Conservation (phyloP, 352 stramenopile genomes). For the Globisporangium uncinulatum region DNA sequence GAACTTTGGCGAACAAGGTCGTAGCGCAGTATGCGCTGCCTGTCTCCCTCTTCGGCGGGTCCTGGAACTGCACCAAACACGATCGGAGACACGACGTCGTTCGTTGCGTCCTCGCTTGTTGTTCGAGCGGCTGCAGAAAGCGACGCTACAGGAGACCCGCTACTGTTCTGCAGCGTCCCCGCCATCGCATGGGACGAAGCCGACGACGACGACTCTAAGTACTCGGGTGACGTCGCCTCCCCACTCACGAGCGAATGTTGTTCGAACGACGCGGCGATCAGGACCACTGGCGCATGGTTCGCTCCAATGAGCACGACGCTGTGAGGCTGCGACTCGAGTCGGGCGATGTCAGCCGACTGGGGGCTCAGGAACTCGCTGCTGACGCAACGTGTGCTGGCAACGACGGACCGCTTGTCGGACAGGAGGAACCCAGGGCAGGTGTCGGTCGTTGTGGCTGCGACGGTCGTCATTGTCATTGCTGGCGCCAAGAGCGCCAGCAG, state of each 20-base stretch:
- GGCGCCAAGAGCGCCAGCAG: no score
- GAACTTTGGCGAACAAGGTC: neutral
- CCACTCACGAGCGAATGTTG: neutral
- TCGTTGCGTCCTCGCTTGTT: neutral
- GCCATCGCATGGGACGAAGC: neutral
- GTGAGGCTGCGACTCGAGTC: neutral
- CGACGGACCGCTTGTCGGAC: neutral
- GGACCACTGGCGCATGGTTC: neutral
- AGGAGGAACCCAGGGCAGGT: slow-evolving; percentile 2
- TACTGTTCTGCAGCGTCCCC: neutral
- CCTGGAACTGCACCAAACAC: neutral
- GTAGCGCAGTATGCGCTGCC: neutral
- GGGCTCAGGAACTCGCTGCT: neutral
- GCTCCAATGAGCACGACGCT: neutral
- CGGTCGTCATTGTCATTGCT: no score
- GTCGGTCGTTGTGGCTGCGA: neutral
- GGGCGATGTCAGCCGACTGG: no score
- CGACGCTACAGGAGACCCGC: no score
- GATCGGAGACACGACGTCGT: neutral
- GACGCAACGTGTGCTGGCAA: neutral
- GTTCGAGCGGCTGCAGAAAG: no score
- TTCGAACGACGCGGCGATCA: neutral
- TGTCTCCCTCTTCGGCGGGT: neutral
- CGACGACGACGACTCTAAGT: neutral
- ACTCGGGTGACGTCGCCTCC: neutral